Evolutionary conservation across 192 early-diverging fungal genomes (phyloP), one percentile per base, ranked within the genome.

Genomic region (Thoreauomyces humboldtii): DNA sequence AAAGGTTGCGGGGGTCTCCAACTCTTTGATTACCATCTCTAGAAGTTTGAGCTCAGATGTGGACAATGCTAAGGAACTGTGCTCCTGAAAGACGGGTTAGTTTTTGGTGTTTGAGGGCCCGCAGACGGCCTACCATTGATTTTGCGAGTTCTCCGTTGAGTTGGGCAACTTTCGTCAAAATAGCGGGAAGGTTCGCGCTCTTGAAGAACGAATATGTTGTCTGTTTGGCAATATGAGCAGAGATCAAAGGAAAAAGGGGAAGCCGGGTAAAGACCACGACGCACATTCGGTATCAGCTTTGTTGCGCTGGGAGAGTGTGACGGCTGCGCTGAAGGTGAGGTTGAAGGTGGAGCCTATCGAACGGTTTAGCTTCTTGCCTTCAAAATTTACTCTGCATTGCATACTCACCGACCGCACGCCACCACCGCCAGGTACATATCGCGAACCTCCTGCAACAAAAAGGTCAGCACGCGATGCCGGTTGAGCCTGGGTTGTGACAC

Each of bases 151-250:
- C 77, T 0, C 48, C 64, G 66, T 94, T 92, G 34, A 92, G 73
- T 63, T 91, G 82, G 3, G 67, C 43, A 19, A 95, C 74, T 61
- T 97, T 97, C 25, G 79, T 84, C 48, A 85, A 71, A 25, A 97
- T 88, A 1, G 86, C 89, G 3, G 70, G 61, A 0, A 83, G 64
- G 35, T 92, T 94, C 41, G 86, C 88, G 25, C 84, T 72, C 41
- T 80, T 80, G 70, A 91, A 91, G n/a, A 82, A 70, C 3, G 90
- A 61, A 41, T 85, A 91, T 21, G 24, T 50, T 37, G 33, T 42
- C 41, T 50, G 38, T 37, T n/a, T n/a, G n/a, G n/a, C n/a, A n/a
- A n/a, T n/a, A n/a, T n/a, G n/a, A n/a, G n/a, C n/a, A n/a, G n/a
- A n/a, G n/a, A n/a, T n/a, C n/a, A n/a, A n/a, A n/a, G n/a, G n/a